phyloP scores from a whole-genome alignment of 192 early-diverging fungal genomes.

The Backusella parvicylindrica region DNA sequence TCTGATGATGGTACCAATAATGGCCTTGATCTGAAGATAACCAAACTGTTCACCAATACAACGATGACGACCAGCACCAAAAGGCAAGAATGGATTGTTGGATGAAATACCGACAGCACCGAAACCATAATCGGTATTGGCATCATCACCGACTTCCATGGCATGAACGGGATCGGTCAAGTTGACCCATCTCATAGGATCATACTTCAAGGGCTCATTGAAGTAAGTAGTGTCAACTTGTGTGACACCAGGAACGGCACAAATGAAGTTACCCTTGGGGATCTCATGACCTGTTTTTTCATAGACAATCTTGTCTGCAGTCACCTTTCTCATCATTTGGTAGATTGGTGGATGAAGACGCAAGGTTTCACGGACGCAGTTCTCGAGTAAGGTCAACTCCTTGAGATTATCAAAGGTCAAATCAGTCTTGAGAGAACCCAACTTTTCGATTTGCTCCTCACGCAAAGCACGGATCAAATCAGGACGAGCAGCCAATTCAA shows the following conservation, averaged over 20 bases:
- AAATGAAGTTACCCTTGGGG: constrained; percentile 86
- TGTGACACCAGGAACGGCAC: constrained; percentile 78
- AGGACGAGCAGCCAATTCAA: constrained; percentile 79
- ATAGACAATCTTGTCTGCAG: constrained; percentile 59
- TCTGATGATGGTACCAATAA: constrained; percentile 78
- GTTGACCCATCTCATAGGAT: constrained; percentile 74
- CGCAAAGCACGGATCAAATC: constrained; percentile 66
- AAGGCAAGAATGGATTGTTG: constrained; percentile 85
- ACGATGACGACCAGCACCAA: constrained; percentile 96
- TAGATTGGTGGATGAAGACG: constrained; percentile 93
- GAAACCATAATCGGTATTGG: constrained; percentile 71
- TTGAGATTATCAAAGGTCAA: constrained; percentile 75
- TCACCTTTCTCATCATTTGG: constrained; percentile 91
- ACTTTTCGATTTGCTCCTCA: constrained; percentile 62
- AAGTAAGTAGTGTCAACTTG: constrained; percentile 79
- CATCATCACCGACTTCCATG: constrained; percentile 45
- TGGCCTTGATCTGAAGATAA: constrained; percentile 93
- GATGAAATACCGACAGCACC: constrained; percentile 67
- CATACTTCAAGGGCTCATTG: constrained; percentile 76
- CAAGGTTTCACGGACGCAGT: constrained; percentile 86
- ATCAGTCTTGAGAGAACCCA: constrained; percentile 54
- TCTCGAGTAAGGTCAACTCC: constrained; percentile 72
- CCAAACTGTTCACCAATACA: constrained; percentile 99
- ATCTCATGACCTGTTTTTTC: constrained; percentile 82
- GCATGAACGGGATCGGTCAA: constrained; percentile 57